Evolutionary conservation across 805 yeast genomes (phyloP).

Genomic region (Sungouiella thailandica): DNA sequence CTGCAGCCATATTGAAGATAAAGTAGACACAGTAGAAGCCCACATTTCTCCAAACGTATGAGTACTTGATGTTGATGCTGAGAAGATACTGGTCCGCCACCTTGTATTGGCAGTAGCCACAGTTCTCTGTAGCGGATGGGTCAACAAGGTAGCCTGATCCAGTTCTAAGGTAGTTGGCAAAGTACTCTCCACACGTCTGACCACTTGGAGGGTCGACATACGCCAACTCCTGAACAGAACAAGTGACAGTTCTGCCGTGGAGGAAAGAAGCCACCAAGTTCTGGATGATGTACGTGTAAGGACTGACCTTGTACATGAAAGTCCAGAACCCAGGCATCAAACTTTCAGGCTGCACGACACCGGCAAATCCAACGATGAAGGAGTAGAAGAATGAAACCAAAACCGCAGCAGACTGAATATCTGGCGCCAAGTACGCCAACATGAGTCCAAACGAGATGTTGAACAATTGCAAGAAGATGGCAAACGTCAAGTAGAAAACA

Average conservation of each 20-base stretch:
- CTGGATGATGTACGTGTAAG: conserved; percentile 50
- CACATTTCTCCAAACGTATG: conserved; percentile 1
- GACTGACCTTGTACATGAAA: conserved; percentile 42
- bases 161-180: conserved; percentile 6
- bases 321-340: conserved; percentile 48
- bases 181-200: conserved; percentile 11
- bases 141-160: conserved; percentile 9
- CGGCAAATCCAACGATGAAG: conserved; percentile 50
- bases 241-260: conserved; percentile 41
- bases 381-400: conserved; percentile 52
- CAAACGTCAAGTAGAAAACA: conserved; percentile 43
- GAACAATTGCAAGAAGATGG: conserved; percentile 41
- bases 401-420: conserved; percentile 63
- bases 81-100: background rate
- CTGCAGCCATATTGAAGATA: background rate
- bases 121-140: conserved; percentile 20
- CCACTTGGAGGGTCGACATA: conserved; percentile 44
- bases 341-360: conserved; percentile 46
- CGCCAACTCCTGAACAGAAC: conserved; percentile 46
- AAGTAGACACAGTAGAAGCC: conserved; percentile 1
- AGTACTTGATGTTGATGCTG: background rate
- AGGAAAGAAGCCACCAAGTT: conserved; percentile 43
- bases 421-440: conserved; percentile 55
- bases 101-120: background rate
- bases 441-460: conserved; percentile 42